Evolutionary conservation across 192 early-diverging fungal species (phyloP).

Genomic region (Coemansia interrupta): DNA sequence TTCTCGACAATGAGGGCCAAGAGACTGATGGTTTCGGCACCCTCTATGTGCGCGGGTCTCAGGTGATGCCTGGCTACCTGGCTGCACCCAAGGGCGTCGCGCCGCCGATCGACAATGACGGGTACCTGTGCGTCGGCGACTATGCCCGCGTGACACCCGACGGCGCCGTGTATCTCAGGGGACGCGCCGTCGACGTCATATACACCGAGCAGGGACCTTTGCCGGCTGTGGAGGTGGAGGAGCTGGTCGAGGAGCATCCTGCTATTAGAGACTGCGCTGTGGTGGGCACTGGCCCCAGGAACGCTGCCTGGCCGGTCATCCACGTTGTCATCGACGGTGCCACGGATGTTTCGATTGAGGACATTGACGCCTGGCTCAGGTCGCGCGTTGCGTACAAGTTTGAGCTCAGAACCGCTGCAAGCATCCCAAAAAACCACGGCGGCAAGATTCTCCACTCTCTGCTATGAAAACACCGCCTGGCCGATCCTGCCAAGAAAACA

Average conservation of each 20-base stretch:
- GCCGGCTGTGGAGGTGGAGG: slow-evolving; percentile 79
- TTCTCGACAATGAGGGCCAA: slow-evolving; percentile 54
- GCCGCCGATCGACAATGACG: slow-evolving; percentile 63
- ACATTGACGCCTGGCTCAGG: slow-evolving; percentile 13
- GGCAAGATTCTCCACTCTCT: slow-evolving; percentile 24
- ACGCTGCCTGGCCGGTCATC: slow-evolving; percentile 8
- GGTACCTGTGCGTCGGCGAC: slow-evolving; percentile 80
- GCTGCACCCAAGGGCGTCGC: slow-evolving; percentile 69
- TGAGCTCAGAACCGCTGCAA: no score
- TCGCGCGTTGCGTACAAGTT: not conserved
- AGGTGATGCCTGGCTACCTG: slow-evolving; percentile 77
- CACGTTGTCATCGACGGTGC: slow-evolving; percentile 12
- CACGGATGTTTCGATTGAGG: not conserved
- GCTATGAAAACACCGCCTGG: not conserved
- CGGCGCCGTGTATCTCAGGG: slow-evolving; percentile 60
- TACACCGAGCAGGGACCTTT: slow-evolving; percentile 71
- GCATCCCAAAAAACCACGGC: slow-evolving; percentile 23
- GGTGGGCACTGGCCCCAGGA: slow-evolving; percentile 42
- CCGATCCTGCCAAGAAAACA: no score
- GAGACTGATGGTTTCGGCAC: slow-evolving; percentile 68
- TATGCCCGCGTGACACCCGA: slow-evolving; percentile 60
- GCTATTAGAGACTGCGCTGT: slow-evolving; percentile 63
- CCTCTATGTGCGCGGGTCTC: slow-evolving; percentile 77
- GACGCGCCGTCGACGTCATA: slow-evolving; percentile 80
- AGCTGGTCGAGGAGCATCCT: slow-evolving; percentile 59